Base-by-base conservation (phyloP, 768 basidiomycete species). In the Plicaturopsis crispa region DNA sequence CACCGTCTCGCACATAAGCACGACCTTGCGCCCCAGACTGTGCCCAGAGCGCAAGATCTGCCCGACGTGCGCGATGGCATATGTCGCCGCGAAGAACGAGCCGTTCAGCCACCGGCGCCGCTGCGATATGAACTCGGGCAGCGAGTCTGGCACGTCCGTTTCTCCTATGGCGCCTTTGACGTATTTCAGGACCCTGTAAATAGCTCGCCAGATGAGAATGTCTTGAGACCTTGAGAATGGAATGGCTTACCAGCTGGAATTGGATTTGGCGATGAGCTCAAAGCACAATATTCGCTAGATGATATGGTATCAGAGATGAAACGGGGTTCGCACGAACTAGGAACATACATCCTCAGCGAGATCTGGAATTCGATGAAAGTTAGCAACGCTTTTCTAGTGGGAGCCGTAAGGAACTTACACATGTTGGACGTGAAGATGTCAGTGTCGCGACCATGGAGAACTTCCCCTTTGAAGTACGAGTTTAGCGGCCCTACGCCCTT, bases 391-490 rank as follows among this genome's bases (percentile, higher is more conserved):
- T 34, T 34, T 17, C 8, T 18, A 1, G 10, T 2, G 22, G 24
- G 28, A 16, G 5, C 35, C 22, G 20, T 5, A 32, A 39, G 2
- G 20, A 3, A 69, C 80, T 38, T 61, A 86, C 85, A 97, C 91
- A 94, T 94, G 51, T 96, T 96, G 6, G 91, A 91, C 4, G 89
- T 93, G 59, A 92, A 92, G 32, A 94, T 90, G 52, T 92, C 89
- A 0, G 88, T 85, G 52, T 88, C 84, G 20, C 78, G 73, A 7
- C 86, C 88, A 47, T 84, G 80, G 18, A 89, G 59, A 16, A 84
- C 72, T 56, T 99, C 96, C 6, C 96, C 96, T 55, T 97, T 87
- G 70, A 99, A 99, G 57, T 99, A 99, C 12, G 93, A 92, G 11
- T 90, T 86, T 4, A 98, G 63, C 4, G 94, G 94, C 0, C 94